Percentiles rank a stretch among this genome's conserved stretches.
Evolutionary conservation across 345 rosid genomes (phyloP).

Genomic region (Noccaea caerulescens): DNA sequence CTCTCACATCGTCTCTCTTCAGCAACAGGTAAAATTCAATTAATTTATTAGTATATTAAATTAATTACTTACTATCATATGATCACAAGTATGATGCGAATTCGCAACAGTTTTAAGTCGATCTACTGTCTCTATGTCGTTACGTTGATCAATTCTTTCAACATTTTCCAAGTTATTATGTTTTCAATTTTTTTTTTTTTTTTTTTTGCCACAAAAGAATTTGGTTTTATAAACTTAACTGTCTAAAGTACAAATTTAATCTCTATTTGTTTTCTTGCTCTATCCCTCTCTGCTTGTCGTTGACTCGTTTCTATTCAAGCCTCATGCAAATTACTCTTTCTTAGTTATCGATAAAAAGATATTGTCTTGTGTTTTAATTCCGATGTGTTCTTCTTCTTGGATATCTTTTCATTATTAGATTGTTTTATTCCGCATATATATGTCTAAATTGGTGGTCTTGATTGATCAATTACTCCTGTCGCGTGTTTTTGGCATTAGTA

Average conservation of each 20-base stretch:
- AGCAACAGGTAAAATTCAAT: constrained; percentile 59
- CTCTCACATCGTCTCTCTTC: constrained; percentile 76
- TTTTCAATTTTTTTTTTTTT: neutral
- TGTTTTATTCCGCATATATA: constrained; percentile 6
- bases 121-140: constrained; percentile 34
- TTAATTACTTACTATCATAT: neutral
- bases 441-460: constrained; percentile 37
- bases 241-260: neutral
- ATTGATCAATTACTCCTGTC: constrained; percentile 33
- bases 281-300: constrained; percentile 16
- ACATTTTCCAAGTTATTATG: constrained; percentile 14
- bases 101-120: constrained; percentile 19
- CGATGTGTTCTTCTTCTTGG: neutral
- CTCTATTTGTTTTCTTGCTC: neutral
- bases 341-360: neutral
- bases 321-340: constrained; percentile 17
- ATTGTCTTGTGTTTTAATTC: neutral
- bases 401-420: neutral
- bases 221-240: neutral
- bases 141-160: constrained; percentile 26
- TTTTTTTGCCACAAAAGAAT: neutral
- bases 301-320: neutral
- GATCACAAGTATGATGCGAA: constrained; percentile 9
- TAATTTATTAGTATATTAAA: neutral
- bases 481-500: constrained; percentile 28